Evolutionary conservation across 441 rosid genomes (phyloP), one percentile per base, ranked within the genome.

Genomic region (Populus trichocarpa): DNA sequence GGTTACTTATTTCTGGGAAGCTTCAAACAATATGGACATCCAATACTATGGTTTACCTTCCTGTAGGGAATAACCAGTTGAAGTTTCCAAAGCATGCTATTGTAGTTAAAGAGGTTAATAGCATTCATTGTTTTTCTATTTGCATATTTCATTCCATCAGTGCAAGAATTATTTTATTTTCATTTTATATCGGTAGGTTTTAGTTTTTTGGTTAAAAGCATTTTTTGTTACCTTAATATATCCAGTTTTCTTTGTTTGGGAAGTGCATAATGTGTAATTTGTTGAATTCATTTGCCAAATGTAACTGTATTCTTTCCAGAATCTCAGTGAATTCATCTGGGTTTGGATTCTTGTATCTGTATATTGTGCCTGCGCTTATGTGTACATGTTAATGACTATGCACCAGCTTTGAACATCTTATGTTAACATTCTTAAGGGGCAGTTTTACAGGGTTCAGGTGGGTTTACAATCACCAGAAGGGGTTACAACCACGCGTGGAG

Each of bases 391-490:
- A n/a, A 28, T 26, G 66, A 70, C 64, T 5, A 59, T 32, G 18
- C 46, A 33, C 73, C 42, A 22, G 36, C 40, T 75, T 68, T 77
- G 67, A 77, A 79, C 61, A 32, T 76, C 68, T 78, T 83, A 59
- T 77, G 33, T 81, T 93, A 90, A 94, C 93, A 81, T 84, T 87
- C 83, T 84, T 83, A 87, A 83, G 86, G 86, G 90, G 82, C 99
- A 96, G 99, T 96, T 94, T 92, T 96, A 96, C 93, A 94, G 99
- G 98, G 94, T 94, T 82, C 97, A 96, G 89, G 84, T 94, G 77
- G 93, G 98, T 78, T 4, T 96, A 69, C 98, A 96, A 83, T 93
- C 99, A 38, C 97, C 97, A 32, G 97, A 92, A 82, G 99, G 98
- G 75, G 78, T 88, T 76, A 94, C 99, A 63, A 83, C 89, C 53